These are phyloP conservation scores for Cercospora berteroae DNA, from an alignment of 2,329 filamentous ascomycete species.

Conservation along the genomic window DNA sequence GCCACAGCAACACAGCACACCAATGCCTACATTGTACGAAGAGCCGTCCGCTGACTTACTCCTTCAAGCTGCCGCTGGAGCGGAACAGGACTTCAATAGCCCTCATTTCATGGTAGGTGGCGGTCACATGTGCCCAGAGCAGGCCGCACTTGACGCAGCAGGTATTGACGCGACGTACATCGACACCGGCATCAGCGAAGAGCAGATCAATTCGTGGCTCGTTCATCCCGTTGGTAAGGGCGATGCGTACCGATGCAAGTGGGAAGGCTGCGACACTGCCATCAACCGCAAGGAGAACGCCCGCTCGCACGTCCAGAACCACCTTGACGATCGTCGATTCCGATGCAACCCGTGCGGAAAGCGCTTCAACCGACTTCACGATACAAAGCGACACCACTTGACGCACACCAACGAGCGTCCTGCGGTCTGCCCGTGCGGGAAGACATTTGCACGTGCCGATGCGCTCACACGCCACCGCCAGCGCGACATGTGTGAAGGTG, in stretches of 20 bases:
- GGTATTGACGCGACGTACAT: conserved; percentile 57
- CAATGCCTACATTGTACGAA: conserved; percentile 40
- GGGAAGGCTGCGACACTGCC: conserved; percentile 74
- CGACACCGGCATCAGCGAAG: conserved; percentile 80
- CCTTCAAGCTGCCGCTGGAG: conserved; percentile 33
- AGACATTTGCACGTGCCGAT: conserved; percentile 92
- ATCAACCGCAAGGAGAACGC: conserved; percentile 99
- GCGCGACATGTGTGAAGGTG: conserved; percentile 93
- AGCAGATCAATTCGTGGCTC: conserved; percentile 61
- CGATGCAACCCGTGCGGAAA: conserved; percentile 91
- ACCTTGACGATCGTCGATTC: conserved; percentile 93
- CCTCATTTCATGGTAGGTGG: conserved; percentile 34
- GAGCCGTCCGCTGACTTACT: conserved; percentile 31
- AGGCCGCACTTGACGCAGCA: conserved; percentile 49
- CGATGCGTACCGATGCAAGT: conserved; percentile 51
- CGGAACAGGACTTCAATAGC: conserved; percentile 34
- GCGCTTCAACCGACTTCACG: conserved; percentile 94
- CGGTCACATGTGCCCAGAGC: conserved; percentile 35
- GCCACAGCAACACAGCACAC: conserved; percentile 36
- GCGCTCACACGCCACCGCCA: conserved; percentile 91
- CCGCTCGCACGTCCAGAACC: conserved; percentile 96
- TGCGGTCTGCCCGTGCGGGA: conserved; percentile 90
- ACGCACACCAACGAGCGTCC: conserved; percentile 96
- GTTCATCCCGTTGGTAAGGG: conserved; percentile 46
- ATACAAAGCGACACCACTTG: conserved; percentile 94